Conservation (phyloP, 2,329 filamentous ascomycete species). For the Alternaria triticimaculans region DNA sequence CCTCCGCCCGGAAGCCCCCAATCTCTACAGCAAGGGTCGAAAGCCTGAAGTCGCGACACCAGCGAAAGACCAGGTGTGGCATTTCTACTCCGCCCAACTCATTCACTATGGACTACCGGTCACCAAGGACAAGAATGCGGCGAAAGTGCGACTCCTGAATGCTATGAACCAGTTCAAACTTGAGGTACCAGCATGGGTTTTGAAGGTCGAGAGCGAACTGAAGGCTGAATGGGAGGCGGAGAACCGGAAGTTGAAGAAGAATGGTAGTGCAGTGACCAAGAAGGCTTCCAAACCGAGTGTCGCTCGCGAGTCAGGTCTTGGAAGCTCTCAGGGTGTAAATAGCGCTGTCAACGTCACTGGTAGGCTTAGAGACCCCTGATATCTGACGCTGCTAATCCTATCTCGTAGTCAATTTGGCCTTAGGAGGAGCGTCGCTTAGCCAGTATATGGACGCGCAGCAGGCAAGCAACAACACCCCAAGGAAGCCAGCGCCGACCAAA, state of each 20-base stretch:
- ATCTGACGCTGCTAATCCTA: not conserved
- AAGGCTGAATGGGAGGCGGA: conserved; percentile 64
- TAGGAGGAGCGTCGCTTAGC: not conserved
- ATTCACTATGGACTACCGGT: conserved; percentile 66
- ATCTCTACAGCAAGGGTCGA: conserved; percentile 18
- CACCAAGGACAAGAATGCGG: conserved; percentile 64
- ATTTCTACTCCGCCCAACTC: conserved; percentile 69
- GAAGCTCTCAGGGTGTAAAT: not conserved
- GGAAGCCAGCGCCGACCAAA: conserved; percentile 2
- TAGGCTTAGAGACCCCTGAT: not conserved
- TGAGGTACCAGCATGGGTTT: conserved; percentile 57
- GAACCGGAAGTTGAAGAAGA: conserved; percentile 56
- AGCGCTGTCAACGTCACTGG: conserved; percentile 20
- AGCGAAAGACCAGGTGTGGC: conserved; percentile 59
- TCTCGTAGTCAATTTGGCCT: conserved; percentile 10
- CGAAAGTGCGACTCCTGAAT: conserved; percentile 65
- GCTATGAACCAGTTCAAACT: conserved; percentile 60
- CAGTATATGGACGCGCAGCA: not conserved
- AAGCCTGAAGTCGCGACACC: conserved; percentile 5
- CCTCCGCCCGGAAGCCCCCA: conserved; percentile 32
- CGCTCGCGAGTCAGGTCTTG: not conserved
- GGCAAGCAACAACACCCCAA: not conserved
- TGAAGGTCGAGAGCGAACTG: conserved; percentile 60
- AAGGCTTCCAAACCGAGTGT: not conserved
- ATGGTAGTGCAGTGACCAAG: not conserved